These are phyloP conservation scores for Daldinia childiae DNA, from an alignment of 495 filamentous ascomycete species.

Conservation along the genomic window DNA sequence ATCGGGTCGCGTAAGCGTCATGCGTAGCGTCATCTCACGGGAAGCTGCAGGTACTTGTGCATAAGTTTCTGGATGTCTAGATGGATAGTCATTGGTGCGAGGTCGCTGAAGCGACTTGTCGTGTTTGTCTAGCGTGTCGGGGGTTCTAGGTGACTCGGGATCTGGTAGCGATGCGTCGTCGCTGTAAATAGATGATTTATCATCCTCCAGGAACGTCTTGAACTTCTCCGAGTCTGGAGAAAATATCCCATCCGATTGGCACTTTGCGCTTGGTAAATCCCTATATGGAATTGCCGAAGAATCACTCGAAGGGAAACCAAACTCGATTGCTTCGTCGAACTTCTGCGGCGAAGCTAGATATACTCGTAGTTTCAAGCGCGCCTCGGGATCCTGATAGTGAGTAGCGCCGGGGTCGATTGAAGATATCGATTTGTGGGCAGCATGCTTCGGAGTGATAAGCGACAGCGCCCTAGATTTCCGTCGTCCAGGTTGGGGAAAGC, in stretches of 20 bases:
- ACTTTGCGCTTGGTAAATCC: conserved; percentile 20
- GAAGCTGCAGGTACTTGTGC: conserved; percentile 66
- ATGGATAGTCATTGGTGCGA: conserved; percentile 24
- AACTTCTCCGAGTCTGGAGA: conserved; percentile 52
- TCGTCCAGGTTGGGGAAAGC: conserved; percentile 47
- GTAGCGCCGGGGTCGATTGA: conserved; percentile 77
- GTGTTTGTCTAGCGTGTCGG: conserved; percentile 54
- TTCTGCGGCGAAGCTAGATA: conserved; percentile 92
- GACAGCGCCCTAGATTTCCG: conserved; percentile 61
- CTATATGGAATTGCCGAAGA: conserved; percentile 38
- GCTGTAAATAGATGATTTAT: conserved; percentile 56
- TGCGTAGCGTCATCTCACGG: conserved; percentile 92
- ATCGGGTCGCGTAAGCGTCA: conserved; percentile 92
- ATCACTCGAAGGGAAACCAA: conserved; percentile 81
- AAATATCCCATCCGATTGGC: conserved; percentile 41
- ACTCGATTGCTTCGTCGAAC: conserved; percentile 94
- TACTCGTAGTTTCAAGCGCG: conserved; percentile 84
- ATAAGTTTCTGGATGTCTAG: conserved; percentile 54
- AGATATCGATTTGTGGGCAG: conserved; percentile 58
- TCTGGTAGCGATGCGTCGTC: conserved; percentile 62
- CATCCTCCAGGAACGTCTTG: conserved; percentile 61
- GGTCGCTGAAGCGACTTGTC: conserved; percentile 49
- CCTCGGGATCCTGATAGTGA: conserved; percentile 92
- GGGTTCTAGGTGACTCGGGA: conserved; percentile 64
- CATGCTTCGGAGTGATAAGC: conserved; percentile 58